phyloP scores from a whole-genome alignment of 192 early-diverging fungal species.

The Coemansia sp. region DNA sequence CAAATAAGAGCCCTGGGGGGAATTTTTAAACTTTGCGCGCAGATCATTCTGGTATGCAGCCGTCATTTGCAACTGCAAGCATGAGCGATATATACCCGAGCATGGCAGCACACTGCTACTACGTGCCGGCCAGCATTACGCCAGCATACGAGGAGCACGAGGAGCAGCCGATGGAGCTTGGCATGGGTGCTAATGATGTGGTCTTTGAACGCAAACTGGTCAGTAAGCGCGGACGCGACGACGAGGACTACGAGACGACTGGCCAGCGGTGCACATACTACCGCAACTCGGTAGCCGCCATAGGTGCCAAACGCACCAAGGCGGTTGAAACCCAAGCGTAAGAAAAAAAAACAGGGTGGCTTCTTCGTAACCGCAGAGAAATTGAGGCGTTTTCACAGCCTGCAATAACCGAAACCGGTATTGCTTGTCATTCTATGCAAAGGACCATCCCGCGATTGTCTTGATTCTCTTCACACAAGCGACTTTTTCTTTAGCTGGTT shows the following conservation, averaged over 20 bases:
- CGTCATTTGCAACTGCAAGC: not conserved
- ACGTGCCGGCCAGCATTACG: slow-evolving; percentile 18
- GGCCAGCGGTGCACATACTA: slow-evolving; percentile 33
- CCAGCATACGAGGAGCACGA: slow-evolving; percentile 7
- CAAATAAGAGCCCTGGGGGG: no score
- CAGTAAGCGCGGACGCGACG: slow-evolving; percentile 38
- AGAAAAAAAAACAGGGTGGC: no score
- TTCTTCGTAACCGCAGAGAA: no score
- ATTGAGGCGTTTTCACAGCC: no score
- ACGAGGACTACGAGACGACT: slow-evolving; percentile 6
- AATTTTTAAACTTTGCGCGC: no score
- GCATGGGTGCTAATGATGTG: slow-evolving; percentile 1
- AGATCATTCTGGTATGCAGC: not conserved
- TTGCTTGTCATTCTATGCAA: no score
- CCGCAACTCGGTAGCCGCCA: slow-evolving; percentile 32
- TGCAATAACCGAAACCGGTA: no score
- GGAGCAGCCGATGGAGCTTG: not conserved
- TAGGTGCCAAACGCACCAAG: slow-evolving; percentile 40
- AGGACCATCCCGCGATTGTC: no score
- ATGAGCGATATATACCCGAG: slow-evolving; percentile 19
- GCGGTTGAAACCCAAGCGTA: slow-evolving; percentile 32
- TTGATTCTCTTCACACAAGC: no score
- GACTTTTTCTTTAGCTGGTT: no score
- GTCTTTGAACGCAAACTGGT: slow-evolving; percentile 20
- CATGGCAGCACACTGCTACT: slow-evolving; percentile 46